Evolutionary conservation across 345 rosid species (phyloP).

Genomic region (Syzygium aromaticum): DNA sequence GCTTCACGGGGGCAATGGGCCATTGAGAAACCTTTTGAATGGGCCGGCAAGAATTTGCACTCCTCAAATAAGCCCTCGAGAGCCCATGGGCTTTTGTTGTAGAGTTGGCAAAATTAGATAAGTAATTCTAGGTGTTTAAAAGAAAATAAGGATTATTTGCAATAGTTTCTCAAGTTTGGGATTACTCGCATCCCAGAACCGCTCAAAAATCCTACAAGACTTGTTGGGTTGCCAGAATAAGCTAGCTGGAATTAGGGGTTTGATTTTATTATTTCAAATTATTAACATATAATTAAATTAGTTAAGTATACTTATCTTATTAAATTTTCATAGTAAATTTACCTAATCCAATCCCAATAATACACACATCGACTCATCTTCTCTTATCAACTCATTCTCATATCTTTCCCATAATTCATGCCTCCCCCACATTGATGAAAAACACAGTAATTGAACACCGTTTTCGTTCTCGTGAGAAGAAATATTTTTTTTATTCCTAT

Average conservation of each 20-base stretch:
- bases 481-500: neutral
- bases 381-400: too few relatives aligned
- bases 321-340: neutral
- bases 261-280: neutral
- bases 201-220: neutral
- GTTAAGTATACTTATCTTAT: neutral
- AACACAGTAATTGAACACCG: too few relatives aligned
- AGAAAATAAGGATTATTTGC: neutral
- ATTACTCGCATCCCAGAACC: neutral
- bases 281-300: neutral
- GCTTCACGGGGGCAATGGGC: fast-evolving
- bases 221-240: neutral
- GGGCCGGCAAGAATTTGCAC: fast-evolving
- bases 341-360: neutral
- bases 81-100: neutral
- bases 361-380: neutral
- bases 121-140: neutral
- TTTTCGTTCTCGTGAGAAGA: neutral
- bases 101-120: neutral
- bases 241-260: neutral
- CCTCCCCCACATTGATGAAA: too few relatives aligned
- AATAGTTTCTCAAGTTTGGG: neutral
- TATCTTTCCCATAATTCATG: too few relatives aligned
- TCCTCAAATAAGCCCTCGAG: neutral
- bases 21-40: neutral